phyloP scores from a whole-genome alignment of 306 rosid species.

The Acacia confusa region DNA sequence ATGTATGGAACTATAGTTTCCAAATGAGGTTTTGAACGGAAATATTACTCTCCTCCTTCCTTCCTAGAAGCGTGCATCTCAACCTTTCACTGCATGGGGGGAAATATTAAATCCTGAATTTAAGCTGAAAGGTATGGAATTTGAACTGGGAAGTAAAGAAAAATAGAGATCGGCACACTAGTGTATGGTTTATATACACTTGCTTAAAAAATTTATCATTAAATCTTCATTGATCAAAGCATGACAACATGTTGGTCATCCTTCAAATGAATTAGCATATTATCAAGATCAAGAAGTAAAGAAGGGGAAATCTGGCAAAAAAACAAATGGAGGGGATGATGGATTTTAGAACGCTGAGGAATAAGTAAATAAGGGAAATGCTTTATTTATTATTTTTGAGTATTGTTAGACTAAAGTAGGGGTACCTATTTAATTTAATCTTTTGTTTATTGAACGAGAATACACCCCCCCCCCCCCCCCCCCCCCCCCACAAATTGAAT shows the following conservation, averaged over 20 bases:
- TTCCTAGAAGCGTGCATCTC: background rate
- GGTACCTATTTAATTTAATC: no score
- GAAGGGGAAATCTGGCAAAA: background rate
- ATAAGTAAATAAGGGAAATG: background rate
- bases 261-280: background rate
- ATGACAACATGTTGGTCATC: background rate
- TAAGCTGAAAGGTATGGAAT: background rate
- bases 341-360: background rate
- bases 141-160: background rate
- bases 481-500: no score
- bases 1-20: constrained; percentile 48
- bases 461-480: background rate
- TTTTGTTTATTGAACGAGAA: background rate
- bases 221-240: background rate
- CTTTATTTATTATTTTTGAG: background rate
- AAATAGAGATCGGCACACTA: background rate
- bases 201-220: background rate
- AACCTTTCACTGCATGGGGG: background rate
- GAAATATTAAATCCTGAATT: background rate
- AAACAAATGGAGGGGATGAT: background rate
- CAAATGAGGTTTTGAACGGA: constrained; percentile 22
- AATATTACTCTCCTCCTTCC: background rate
- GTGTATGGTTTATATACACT: background rate
- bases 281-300: background rate
- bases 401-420: background rate